phyloP scores from a whole-genome alignment of 192 early-diverging fungal species.

The Rhizophagus clarus region DNA sequence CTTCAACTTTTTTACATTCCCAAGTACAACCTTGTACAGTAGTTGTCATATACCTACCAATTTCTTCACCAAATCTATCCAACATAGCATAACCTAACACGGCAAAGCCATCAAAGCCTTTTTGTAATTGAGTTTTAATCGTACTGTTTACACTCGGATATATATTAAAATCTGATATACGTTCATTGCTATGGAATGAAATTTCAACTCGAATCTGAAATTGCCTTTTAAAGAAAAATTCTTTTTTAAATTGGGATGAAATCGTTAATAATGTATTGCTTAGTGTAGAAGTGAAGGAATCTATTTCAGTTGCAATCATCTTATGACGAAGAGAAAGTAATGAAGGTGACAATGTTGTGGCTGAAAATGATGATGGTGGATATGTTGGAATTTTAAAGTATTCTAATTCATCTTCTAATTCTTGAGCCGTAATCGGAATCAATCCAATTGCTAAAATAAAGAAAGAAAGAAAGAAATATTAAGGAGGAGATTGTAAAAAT shows the following conservation, averaged over 20 bases:
- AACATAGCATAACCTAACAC: slow-evolving; percentile 7
- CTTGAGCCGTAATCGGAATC: neutral
- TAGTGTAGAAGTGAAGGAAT: slow-evolving; percentile 7
- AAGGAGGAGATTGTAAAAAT: no score
- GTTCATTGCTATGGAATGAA: slow-evolving; percentile 8
- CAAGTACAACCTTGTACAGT: slow-evolving; percentile 21
- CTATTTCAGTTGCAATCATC: slow-evolving; percentile 15
- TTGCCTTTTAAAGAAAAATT: slow-evolving; percentile 15
- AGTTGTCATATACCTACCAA: slow-evolving; percentile 20
- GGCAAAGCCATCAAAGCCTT: neutral
- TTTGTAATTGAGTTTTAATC: slow-evolving; percentile 7
- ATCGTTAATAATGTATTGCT: neutral
- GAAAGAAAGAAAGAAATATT: neutral
- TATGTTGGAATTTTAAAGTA: slow-evolving; percentile 21
- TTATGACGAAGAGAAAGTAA: slow-evolving; percentile 8
- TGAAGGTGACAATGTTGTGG: neutral
- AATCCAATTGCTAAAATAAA: slow-evolving; percentile 20
- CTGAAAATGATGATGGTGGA: slow-evolving; percentile 2
- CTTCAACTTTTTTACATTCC: slow-evolving; percentile 12
- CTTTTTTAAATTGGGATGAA: slow-evolving; percentile 21
- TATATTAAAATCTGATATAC: slow-evolving; percentile 19
- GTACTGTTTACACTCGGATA: neutral
- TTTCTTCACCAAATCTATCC: slow-evolving; percentile 2
- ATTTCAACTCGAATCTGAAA: slow-evolving; percentile 14
- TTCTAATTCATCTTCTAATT: slow-evolving; percentile 23